A percentile compares a stretch with the other conserved stretches of the same genome.
Conservation (phyloP, 129 eudicot genomes). For the Flaveria sonorensis region DNA sequence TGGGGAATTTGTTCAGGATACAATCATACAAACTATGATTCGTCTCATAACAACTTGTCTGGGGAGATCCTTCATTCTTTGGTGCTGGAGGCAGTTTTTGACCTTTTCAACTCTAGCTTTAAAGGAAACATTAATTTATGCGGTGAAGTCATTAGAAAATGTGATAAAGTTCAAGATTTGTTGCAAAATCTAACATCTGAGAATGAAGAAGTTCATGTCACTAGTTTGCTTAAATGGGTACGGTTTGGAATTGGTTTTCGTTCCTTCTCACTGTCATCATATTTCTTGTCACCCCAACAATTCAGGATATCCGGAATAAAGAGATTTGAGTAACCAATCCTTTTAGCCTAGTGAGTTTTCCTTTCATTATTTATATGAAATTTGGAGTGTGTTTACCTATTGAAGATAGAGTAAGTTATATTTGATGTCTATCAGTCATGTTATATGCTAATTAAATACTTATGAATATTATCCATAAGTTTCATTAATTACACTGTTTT, state of each 20-base stretch:
- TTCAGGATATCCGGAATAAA: too few relatives aligned
- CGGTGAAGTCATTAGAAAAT: background rate
- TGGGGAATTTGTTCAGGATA: background rate
- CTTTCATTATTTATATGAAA: too few relatives aligned
- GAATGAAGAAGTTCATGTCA: constrained; percentile 12
- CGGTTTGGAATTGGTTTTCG: constrained; percentile 42
- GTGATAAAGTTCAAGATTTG: constrained; percentile 14
- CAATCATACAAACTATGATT: background rate
- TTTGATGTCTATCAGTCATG: too few relatives aligned
- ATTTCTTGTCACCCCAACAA: too few relatives aligned
- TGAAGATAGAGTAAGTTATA: too few relatives aligned
- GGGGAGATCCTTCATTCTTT: constrained; percentile 5
- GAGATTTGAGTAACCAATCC: too few relatives aligned
- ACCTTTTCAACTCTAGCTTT: constrained; percentile 55
- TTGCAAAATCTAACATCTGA: background rate
- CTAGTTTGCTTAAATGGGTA: constrained; percentile 38
- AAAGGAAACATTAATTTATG: constrained; percentile 57
- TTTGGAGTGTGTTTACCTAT: too few relatives aligned
- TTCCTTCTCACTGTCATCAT: constrained; percentile 23
- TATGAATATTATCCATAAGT: too few relatives aligned
- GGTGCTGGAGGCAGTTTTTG: constrained; percentile 44
- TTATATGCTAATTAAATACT: too few relatives aligned
- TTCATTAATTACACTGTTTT: too few relatives aligned
- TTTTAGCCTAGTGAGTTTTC: too few relatives aligned
- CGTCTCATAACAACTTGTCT: constrained; percentile 1